Conservation (phyloP, 768 basidiomycete species). For the Dioszegia aurantiaca region DNA sequence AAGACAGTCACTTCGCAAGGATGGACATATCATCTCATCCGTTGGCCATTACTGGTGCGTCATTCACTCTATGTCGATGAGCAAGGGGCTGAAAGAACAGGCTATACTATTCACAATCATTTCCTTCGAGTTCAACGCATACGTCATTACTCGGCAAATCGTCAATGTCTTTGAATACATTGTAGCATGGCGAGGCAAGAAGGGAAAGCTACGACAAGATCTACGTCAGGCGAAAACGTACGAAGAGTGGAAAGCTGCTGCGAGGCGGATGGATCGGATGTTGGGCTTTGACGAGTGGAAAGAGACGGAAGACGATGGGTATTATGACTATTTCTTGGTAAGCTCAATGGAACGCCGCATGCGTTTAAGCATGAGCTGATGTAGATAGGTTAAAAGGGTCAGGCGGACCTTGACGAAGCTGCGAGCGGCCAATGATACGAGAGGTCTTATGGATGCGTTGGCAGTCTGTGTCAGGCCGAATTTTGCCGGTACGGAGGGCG, state of each 20-base stretch:
- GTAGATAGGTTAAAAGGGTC: conserved; percentile 57
- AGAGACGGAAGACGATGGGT: conserved; percentile 72
- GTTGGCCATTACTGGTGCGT: conserved; percentile 74
- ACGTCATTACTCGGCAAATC: conserved; percentile 81
- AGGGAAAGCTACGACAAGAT: conserved; percentile 70
- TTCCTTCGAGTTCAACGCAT: conserved; percentile 68
- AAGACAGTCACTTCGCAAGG: conserved; percentile 57
- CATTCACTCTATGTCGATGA: not conserved
- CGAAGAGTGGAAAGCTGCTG: conserved; percentile 85
- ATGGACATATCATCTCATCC: conserved; percentile 69
- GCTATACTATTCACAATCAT: conserved; percentile 80
- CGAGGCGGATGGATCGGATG: conserved; percentile 72
- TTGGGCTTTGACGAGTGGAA: conserved; percentile 91
- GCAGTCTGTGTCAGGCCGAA: conserved; percentile 87
- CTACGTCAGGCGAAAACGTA: conserved; percentile 73
- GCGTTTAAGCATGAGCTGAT: not conserved
- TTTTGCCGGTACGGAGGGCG: conserved; percentile 87
- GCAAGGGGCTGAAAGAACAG: conserved; percentile 54
- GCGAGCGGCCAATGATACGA: conserved; percentile 73
- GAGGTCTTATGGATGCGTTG: conserved; percentile 81
- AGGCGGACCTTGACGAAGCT: conserved; percentile 68
- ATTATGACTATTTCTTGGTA: conserved; percentile 87
- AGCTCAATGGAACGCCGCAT: conserved; percentile 58
- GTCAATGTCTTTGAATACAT: conserved; percentile 95
- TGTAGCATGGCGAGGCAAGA: conserved; percentile 83